Conservation (phyloP, 75 land plant species). For the Pinus taeda region DNA sequence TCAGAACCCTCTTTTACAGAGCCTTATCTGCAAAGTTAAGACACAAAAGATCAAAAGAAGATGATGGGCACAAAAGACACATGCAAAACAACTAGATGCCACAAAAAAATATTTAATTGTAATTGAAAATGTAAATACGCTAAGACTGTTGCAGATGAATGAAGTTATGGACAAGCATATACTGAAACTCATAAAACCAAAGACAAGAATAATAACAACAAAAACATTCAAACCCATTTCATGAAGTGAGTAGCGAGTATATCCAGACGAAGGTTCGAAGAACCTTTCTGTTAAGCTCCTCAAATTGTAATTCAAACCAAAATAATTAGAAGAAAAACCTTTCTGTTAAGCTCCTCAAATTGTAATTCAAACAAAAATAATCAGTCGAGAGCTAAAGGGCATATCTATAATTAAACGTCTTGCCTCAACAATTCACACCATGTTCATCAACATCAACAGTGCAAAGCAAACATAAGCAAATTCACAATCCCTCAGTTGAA, state of each 20-base stretch:
- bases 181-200: background rate
- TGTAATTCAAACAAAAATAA: background rate
- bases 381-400: background rate
- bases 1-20: background rate
- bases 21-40: slow-evolving; percentile 1
- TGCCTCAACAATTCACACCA: no score
- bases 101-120: background rate
- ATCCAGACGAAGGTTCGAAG: background rate
- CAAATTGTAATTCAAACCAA: background rate
- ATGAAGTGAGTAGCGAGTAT: background rate
- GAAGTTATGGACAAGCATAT: background rate
- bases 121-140: background rate
- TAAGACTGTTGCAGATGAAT: background rate
- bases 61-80: background rate
- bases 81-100: background rate
- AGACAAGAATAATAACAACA: background rate
- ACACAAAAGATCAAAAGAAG: background rate
- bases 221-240: no score
- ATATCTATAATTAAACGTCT: background rate
- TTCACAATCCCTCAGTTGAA: background rate
- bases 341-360: background rate
- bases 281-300: background rate
- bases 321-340: background rate
- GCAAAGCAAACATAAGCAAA: background rate
- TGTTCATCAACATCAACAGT: background rate